A percentile compares a stretch with the other conserved stretches of the same genome.
Evolutionary conservation across 2,329 filamentous ascomycete species (phyloP).

Genomic region (Fusarium mexicanum): DNA sequence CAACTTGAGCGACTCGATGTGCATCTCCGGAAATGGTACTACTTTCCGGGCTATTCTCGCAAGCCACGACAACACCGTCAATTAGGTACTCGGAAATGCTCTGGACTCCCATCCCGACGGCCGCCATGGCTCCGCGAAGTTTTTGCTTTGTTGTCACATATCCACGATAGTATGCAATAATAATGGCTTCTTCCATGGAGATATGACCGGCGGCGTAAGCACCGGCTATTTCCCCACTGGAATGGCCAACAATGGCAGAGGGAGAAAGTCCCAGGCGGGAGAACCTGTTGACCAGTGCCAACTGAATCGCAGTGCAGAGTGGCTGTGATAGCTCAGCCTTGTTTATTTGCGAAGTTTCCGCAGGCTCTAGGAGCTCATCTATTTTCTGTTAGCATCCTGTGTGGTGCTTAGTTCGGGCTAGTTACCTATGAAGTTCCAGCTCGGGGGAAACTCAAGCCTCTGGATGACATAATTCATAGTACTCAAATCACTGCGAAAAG

Average conservation of each 20-base stretch:
- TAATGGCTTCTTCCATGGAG: constrained; percentile 6
- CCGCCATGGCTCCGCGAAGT: constrained; percentile 1
- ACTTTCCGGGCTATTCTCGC: constrained; percentile 15
- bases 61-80: constrained; percentile 1
- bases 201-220: constrained; percentile 9
- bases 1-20: background rate
- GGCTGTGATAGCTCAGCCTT: constrained; percentile 12
- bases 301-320: constrained; percentile 11
- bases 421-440: constrained; percentile 31
- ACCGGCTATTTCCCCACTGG: constrained; percentile 21
- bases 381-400: background rate
- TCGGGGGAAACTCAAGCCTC: background rate
- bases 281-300: constrained; percentile 5
- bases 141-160: background rate
- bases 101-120: background rate
- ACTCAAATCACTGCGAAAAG: constrained; percentile 12
- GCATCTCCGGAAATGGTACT: constrained; percentile 6
- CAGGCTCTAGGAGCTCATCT: background rate
- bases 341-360: background rate
- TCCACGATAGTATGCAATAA: constrained; percentile 6
- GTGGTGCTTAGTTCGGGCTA: too few species aligned
- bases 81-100: background rate
- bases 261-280: background rate
- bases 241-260: constrained; percentile 9
- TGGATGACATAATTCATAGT: constrained; percentile 11